Evolutionary conservation across 345 rosid genomes (phyloP).

Genomic region (Erucastrum elatum): DNA sequence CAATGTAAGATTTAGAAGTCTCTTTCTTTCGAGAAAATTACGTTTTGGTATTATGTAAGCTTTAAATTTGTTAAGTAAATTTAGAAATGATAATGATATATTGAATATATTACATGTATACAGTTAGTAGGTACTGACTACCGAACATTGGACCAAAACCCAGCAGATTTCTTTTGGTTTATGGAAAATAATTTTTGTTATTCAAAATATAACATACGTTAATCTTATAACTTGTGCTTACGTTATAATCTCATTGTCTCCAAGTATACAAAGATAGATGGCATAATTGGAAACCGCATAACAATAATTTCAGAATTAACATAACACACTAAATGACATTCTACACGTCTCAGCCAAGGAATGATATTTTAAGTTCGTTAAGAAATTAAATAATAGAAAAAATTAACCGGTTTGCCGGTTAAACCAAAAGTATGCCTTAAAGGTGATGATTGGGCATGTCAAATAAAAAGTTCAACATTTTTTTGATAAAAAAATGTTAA

Average conservation of each 20-base stretch:
- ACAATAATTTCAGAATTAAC: neutral
- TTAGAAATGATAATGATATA: neutral
- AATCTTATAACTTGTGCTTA: neutral
- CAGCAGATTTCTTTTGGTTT: neutral
- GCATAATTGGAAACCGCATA: neutral
- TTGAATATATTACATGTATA: conserved; percentile 15
- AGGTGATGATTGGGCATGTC: too few species aligned
- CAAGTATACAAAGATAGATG: neutral
- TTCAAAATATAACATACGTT: neutral
- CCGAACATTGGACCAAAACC: conserved; percentile 23
- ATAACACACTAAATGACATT: neutral
- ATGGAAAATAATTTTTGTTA: neutral
- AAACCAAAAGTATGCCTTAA: too few species aligned
- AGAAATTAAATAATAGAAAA: too few species aligned
- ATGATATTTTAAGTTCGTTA: too few species aligned
- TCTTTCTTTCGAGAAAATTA: too few species aligned
- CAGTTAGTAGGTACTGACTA: conserved; percentile 25
- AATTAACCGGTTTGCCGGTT: too few species aligned
- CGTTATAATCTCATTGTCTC: neutral
- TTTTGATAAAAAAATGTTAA: too few species aligned
- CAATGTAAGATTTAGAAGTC: too few species aligned
- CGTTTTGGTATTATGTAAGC: too few species aligned
- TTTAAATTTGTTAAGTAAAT: neutral
- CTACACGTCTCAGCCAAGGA: too few species aligned
- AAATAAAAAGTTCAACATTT: too few species aligned